These are phyloP conservation scores for Oryza punctata DNA, from an alignment of 176 grass and related monocot genomes.

Conservation along the genomic window DNA sequence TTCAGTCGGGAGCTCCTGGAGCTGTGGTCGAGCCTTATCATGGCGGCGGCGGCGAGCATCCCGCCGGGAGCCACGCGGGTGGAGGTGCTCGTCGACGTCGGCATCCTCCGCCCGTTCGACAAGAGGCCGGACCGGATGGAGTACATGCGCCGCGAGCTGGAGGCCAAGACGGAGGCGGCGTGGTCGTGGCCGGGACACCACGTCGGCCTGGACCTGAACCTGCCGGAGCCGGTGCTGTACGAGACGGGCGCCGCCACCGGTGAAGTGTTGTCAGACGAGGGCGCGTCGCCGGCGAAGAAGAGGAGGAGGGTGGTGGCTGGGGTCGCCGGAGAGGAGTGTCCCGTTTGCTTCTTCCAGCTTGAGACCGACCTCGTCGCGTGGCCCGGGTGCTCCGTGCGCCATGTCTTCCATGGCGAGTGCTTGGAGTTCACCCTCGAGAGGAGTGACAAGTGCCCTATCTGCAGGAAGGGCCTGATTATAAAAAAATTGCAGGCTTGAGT, in stretches of 20 bases:
- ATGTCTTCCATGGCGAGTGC: slow-evolving; percentile 41
- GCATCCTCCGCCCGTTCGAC: slow-evolving; percentile 25
- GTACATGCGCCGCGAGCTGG: slow-evolving; percentile 10
- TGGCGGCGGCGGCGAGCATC: not conserved
- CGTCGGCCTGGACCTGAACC: slow-evolving; percentile 1
- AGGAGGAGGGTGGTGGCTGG: not conserved
- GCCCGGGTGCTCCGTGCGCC: slow-evolving; percentile 27
- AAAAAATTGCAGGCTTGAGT: not conserved
- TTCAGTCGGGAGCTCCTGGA: not conserved
- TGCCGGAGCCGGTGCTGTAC: slow-evolving; percentile 22
- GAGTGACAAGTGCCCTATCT: not conserved
- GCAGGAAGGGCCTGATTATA: not conserved
- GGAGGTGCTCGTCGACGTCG: slow-evolving; percentile 15
- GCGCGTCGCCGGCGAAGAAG: slow-evolving; percentile 1
- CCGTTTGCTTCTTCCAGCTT: slow-evolving; percentile 3
- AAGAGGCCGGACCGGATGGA: slow-evolving; percentile 1
- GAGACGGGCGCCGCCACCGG: too few relatives aligned
- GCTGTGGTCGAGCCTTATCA: not conserved
- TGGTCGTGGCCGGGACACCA: not conserved
- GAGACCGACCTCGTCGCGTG: slow-evolving; percentile 20
- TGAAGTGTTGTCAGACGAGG: not conserved
- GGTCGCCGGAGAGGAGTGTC: slow-evolving; percentile 13
- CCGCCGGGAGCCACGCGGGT: not conserved
- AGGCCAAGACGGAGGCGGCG: not conserved
- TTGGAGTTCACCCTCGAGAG: not conserved